A percentile compares a stretch with the other conserved stretches of the same genome.
These are phyloP conservation scores for Sclerotinia glacialis DNA, from an alignment of 2,329 filamentous ascomycete species.

Conservation along the genomic window DNA sequence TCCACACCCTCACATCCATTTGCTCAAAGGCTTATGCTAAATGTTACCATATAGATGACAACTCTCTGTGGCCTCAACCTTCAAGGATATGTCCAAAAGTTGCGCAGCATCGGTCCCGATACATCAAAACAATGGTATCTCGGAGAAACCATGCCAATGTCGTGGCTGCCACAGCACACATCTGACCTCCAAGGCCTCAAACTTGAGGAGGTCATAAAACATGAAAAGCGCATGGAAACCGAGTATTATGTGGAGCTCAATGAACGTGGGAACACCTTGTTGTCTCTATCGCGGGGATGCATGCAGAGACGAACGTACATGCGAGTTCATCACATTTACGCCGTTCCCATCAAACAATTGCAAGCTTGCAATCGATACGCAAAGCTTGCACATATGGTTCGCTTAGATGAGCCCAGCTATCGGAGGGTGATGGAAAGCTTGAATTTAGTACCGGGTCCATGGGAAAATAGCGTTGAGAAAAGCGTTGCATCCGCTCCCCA, in stretches of 20 bases:
- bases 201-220: not conserved
- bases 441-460: not conserved
- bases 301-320: constrained; percentile 8
- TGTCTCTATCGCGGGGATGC: not conserved
- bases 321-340: constrained; percentile 10
- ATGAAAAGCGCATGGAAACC: not conserved
- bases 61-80: not conserved
- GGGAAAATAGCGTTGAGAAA: not conserved
- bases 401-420: not conserved
- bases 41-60: not conserved
- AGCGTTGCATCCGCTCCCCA: not conserved
- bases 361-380: not conserved
- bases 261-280: not conserved
- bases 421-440: not conserved
- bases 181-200: not conserved
- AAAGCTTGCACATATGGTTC: not conserved
- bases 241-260: not conserved
- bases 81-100: not conserved
- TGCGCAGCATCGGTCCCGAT: not conserved
- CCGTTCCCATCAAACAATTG: constrained; percentile 4
- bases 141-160: not conserved
- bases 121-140: not conserved
- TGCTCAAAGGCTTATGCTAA: not conserved
- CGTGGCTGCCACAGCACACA: not conserved
- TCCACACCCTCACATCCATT: accelerated